Percentiles rank a stretch among this genome's conserved stretches.
phyloP scores from a whole-genome alignment of 257 asterid species.

The Lycium ferocissimum region DNA sequence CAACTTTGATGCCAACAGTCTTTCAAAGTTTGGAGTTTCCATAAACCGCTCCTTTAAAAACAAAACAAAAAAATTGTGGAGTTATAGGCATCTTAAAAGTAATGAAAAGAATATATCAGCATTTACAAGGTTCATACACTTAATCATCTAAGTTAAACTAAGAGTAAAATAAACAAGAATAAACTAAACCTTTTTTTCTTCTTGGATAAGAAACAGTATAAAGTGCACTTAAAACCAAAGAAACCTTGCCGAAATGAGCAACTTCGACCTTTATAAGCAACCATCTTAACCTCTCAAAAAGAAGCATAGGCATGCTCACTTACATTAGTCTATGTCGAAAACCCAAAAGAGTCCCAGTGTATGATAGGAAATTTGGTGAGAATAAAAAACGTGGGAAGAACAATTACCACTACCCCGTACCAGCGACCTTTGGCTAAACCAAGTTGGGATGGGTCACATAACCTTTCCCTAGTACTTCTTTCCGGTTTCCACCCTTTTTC shows the following conservation, averaged over 20 bases:
- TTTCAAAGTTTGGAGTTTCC: conserved; percentile 67
- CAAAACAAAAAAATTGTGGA: not conserved
- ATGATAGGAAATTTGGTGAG: not conserved
- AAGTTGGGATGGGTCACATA: not conserved
- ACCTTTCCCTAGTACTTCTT: conserved; percentile 15
- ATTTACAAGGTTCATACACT: conserved; percentile 1
- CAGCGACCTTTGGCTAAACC: not conserved
- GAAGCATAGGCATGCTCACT: conserved; percentile 27
- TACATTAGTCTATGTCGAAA: conserved; percentile 17
- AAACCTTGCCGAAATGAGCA: not conserved
- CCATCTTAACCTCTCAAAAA: conserved; percentile 1
- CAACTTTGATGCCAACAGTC: conserved; percentile 63
- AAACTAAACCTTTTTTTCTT: not conserved
- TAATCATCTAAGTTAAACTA: conserved; percentile 8
- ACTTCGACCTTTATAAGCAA: conserved; percentile 17
- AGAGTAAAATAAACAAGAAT: not conserved
- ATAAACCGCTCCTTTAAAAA: conserved; percentile 64
- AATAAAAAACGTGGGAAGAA: not conserved
- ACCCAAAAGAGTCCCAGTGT: not conserved
- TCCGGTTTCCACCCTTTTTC: not conserved
- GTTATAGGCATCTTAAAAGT: not conserved
- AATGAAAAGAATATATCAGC: not conserved
- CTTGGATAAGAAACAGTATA: not conserved
- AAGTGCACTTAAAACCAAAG: conserved; percentile 7
- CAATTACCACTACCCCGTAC: not conserved